A percentile compares a stretch with the other conserved stretches of the same genome.
Evolutionary conservation across 768 basidiomycete genomes (phyloP).

Genomic region (Mycena capillaripes): DNA sequence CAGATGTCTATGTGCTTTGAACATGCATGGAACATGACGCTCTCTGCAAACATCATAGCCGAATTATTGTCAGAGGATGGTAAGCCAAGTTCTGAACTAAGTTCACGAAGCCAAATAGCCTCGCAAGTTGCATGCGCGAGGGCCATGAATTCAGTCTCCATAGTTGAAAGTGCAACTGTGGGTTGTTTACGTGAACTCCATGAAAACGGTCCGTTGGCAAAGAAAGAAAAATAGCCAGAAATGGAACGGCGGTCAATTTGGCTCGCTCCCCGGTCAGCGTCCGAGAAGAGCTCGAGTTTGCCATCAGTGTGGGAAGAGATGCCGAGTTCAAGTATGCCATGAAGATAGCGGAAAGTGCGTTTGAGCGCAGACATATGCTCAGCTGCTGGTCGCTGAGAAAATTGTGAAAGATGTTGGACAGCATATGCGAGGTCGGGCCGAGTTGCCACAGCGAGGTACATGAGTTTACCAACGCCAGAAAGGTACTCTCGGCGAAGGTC

Average conservation of each 20-base stretch:
- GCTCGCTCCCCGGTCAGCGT: constrained; percentile 40
- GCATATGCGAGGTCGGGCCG: constrained; percentile 52
- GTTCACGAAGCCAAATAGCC: constrained; percentile 45
- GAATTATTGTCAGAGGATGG: no score
- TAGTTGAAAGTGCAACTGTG: constrained; percentile 44
- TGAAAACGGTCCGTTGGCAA: constrained; percentile 45
- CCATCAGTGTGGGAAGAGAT: constrained; percentile 20
- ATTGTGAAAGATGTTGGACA: constrained; percentile 45
- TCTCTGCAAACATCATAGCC: no score
- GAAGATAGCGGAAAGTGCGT: constrained; percentile 52
- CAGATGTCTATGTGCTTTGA: no score
- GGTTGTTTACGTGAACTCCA: constrained; percentile 53
- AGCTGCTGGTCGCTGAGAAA: constrained; percentile 40
- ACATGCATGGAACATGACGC: no score
- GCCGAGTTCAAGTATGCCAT: constrained; percentile 31
- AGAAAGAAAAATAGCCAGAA: constrained; percentile 49
- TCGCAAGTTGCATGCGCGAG: constrained; percentile 45
- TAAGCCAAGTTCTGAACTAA: constrained; percentile 34
- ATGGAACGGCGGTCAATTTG: constrained; percentile 39
- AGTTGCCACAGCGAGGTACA: constrained; percentile 46
- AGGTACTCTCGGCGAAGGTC: constrained; percentile 37
- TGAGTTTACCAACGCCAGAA: constrained; percentile 45
- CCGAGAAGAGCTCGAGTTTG: constrained; percentile 20
- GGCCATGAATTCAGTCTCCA: constrained; percentile 55
- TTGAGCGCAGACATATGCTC: constrained; percentile 52